These are phyloP conservation scores for Mallotus nudiflorus DNA, from an alignment of 345 rosid genomes.

Conservation along the genomic window DNA sequence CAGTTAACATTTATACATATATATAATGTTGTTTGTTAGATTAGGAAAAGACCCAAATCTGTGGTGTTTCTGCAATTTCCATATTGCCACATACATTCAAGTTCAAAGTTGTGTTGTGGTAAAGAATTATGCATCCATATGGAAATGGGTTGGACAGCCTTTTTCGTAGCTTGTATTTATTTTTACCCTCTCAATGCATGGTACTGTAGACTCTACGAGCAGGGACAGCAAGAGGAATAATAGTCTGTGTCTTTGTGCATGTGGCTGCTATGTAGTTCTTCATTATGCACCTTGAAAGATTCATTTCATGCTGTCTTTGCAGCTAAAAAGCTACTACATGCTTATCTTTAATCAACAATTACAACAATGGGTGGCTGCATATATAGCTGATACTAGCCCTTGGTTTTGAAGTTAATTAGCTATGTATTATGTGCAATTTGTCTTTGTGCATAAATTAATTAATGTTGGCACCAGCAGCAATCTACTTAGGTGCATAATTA, in stretches of 20 bases:
- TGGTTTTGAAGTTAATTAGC: too few species aligned
- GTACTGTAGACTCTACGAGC: slow-evolving; percentile 17
- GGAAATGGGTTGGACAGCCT: slow-evolving; percentile 1
- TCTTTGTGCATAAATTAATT: too few species aligned
- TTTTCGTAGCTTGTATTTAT: neutral
- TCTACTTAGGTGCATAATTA: too few species aligned
- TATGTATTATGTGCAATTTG: too few species aligned
- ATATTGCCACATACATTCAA: neutral
- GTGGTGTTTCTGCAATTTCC: neutral
- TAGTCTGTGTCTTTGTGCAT: neutral
- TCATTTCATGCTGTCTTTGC: neutral
- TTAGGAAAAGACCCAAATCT: neutral
- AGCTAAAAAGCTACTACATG: too few species aligned
- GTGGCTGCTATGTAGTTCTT: neutral
- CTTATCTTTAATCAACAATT: too few species aligned
- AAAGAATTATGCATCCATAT: neutral
- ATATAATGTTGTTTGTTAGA: neutral
- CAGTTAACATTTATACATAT: too few species aligned
- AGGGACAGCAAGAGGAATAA: neutral
- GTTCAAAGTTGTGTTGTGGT: neutral
- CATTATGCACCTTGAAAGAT: neutral
- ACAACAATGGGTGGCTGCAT: too few species aligned
- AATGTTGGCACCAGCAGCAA: too few species aligned
- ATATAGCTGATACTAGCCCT: too few species aligned
- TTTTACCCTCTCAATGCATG: slow-evolving; percentile 18